Evolutionary conservation across 1,284 basidiomycete species (phyloP), one percentile per base, ranked within the genome.

Genomic region (Wallemia hederae): DNA sequence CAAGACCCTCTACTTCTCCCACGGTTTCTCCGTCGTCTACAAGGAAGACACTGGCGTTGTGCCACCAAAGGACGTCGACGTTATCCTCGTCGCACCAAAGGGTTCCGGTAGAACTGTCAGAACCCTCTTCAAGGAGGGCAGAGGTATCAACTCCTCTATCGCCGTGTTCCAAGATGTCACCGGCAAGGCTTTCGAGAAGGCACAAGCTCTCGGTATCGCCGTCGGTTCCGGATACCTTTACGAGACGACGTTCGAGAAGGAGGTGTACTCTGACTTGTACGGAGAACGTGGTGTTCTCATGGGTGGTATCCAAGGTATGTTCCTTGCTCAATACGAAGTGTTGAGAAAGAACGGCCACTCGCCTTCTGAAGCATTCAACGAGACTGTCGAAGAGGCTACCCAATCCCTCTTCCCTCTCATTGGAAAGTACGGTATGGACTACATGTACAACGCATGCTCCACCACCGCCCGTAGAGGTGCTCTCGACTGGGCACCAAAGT

Each of bases 201-300:
- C 90, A 56, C 79, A 88, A 63, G 94, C 92, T 58, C 77, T 98
- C 65, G 91, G 86, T 73, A 88, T 98, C 65, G 92, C 79, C 65
- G 79, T 98, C 66, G 94, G 94, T 63, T 89, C 89, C 63, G 94
- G 94, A 63, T 77, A 77, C 74, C 65, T 71, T 58, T 77, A 77
- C 74, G 92, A 98, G 76, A 99, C 94, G 58, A 96, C 94, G 64
- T 98, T 99, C 67, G 78, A 97, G 79, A 97, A 94, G 78, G 92
- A 98, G 76, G 94, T 97, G 64, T 97, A 86, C 81, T 98, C 94
- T 62, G 94, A 98, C 73, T 78, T 99, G 64, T 98, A 94, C 74
- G 94, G 94, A 74, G 94, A 99, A 78, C 91, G 92, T 78, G 94
- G 94, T 79, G 91, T 96, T 70, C 80, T 98, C 69, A 97, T 97